Base-by-base conservation (phyloP, 2,329 filamentous ascomycete genomes). In the Cladosporium sp. region DNA sequence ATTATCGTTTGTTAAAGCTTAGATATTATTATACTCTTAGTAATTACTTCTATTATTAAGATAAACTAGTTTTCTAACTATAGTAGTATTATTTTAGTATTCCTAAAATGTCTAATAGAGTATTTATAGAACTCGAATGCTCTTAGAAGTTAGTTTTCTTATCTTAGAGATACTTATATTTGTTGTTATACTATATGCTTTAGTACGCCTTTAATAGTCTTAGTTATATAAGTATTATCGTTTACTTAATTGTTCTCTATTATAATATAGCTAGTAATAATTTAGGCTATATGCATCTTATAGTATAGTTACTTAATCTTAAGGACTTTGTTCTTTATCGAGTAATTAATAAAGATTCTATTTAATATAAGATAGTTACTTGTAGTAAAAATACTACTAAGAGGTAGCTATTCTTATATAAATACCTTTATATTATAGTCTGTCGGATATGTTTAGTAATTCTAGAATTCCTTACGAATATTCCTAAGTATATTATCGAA, bases 391-490 rank as follows among this genome's bases (percentile, higher is more conserved):
- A 22, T 25, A 36, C 61, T 62, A 45, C 61, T 47, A 12, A 63
- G 28, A 39, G 36, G 61, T 47, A 51, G 30, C 15, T 19, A 6
- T 25, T 63, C 57, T 39, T 36, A 12, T 42, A 63, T 19, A 30
- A 58, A 60, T 3, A 19, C 12, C 15, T 30, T 30, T n/a, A 19
- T 15, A 22, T 52, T 25, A 36, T 58, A 57, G 2, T 57, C 25
- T 2, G 39, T 15, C 8, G 40, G 51, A 34, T 59, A 17, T 25
- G 51, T 25, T 54, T 36, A 9, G 45, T 64, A 51, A 22, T 59
- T 54, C 60, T 51, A 63, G 38, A 63, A 63, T 25, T 56, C 58
- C 12, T 6, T 20, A 19, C 42, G 19, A 11, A 64, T 19, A 5
- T 51, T 34, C 8, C 34, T 30, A 19, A 62, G 40, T 42, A 59